Base-by-base conservation (phyloP, 2,329 filamentous ascomycete genomes). In the Trichoderma citrinoviride region DNA sequence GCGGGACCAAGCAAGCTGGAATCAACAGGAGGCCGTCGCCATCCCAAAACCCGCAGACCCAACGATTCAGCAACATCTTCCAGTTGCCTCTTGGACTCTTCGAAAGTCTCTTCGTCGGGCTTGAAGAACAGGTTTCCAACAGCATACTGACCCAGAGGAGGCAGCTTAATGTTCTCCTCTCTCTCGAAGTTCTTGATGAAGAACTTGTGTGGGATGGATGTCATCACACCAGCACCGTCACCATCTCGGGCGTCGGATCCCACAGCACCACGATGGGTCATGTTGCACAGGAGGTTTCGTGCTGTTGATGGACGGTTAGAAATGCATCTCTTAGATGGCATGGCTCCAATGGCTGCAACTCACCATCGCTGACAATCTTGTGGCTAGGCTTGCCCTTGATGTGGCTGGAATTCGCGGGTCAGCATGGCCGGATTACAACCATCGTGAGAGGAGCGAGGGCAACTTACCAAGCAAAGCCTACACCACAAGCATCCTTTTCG, bases 401-500 rank as follows among this genome's bases (percentile, higher is more conserved):
- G 79, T 98, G 91, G 82, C 92, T 96, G 71, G 66, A 66, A 62
- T 66, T 67, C 63, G 68, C 74, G 65, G 75, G 70, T 55, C 65
- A 49, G 19, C 19, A 43, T 12, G 8, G 15, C 27, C 19, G 27
- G 5, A 25, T 12, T 25, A 61, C 33, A 14, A 27, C n/a, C 43
- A 40, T 43, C 65, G n/a, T 25, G 7, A 17, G 23, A 3, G 15
- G 7, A 27, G n/a, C 27, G 25, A 37, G 53, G 53, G 55, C 17
- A 10, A 73, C 88, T 82, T 84, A 96, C 92, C 94, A 96, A 80
- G 94, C 92, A 80, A 99, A 99, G 78, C 95, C 95, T 75, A 99
- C 95, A 91, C 95, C 95, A 77, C 95, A 99, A 71, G 95, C 93
- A 93, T 99, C 95, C 80, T 98, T 98, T 82, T 98, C 95, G 70